Evolutionary conservation across 2,329 filamentous ascomycete species (phyloP).

Genomic region (Colletotrichum sp.): DNA sequence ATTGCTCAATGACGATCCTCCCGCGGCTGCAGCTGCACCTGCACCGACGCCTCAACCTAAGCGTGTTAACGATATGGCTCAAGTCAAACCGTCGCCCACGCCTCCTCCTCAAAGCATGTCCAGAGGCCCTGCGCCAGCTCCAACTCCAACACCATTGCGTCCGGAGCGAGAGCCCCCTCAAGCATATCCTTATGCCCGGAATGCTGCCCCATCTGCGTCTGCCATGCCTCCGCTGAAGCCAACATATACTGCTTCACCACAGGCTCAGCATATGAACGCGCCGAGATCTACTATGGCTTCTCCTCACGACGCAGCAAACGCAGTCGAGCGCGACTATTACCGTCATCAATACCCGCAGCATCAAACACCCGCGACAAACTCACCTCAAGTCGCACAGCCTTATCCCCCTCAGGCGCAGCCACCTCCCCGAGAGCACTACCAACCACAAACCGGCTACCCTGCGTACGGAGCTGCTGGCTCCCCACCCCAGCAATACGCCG

Average conservation of each 20-base stretch:
- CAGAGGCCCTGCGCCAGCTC: slow-evolving; percentile 41
- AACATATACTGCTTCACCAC: slow-evolving; percentile 55
- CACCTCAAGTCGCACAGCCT: slow-evolving; percentile 52
- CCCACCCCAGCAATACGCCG: slow-evolving; percentile 60
- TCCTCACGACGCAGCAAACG: slow-evolving; percentile 42
- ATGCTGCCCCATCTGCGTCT: slow-evolving; percentile 41
- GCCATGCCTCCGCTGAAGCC: slow-evolving; percentile 63
- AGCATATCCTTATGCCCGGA: slow-evolving; percentile 52
- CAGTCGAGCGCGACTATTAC: slow-evolving; percentile 56
- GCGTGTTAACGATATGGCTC: slow-evolving; percentile 53
- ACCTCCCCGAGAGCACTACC: slow-evolving; percentile 41
- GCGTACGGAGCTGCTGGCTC: slow-evolving; percentile 50
- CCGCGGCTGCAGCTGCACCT: slow-evolving; percentile 33
- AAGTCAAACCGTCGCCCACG: slow-evolving; percentile 49
- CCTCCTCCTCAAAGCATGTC: slow-evolving; percentile 54
- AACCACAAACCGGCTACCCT: slow-evolving; percentile 47
- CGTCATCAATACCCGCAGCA: slow-evolving; percentile 40
- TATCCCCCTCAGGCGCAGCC: slow-evolving; percentile 47
- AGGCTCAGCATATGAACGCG: slow-evolving; percentile 49
- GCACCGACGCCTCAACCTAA: slow-evolving; percentile 41
- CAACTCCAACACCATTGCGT: slow-evolving; percentile 46
- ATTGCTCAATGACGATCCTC: slow-evolving; percentile 64
- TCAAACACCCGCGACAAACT: slow-evolving; percentile 44
- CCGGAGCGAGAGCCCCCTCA: slow-evolving; percentile 55
- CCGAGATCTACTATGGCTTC: slow-evolving; percentile 49